phyloP scores from a whole-genome alignment of 495 filamentous ascomycete species.

The Xylaria grammica region DNA sequence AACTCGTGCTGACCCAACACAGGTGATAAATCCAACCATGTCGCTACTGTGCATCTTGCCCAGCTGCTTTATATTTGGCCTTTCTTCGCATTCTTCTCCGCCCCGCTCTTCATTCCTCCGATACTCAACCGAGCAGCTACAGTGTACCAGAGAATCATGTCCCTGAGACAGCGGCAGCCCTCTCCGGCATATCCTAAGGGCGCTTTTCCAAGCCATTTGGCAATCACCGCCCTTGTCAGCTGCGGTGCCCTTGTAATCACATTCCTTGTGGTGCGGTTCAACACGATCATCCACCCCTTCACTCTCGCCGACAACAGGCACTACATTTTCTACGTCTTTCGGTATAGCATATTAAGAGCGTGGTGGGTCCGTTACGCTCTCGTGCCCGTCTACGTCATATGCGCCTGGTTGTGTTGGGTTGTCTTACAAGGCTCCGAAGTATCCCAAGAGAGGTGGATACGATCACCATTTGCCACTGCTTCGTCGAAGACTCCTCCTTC shows the following conservation, averaged over 20 bases:
- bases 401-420: constrained; percentile 67
- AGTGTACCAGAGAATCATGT: not conserved
- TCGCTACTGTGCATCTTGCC: constrained; percentile 83
- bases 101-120: constrained; percentile 67
- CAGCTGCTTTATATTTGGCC: constrained; percentile 97
- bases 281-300: constrained; percentile 95
- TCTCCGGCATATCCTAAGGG: not conserved
- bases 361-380: constrained; percentile 69
- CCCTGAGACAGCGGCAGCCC: constrained; percentile 22
- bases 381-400: constrained; percentile 59
- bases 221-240: constrained; percentile 24
- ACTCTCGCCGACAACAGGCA: constrained; percentile 96
- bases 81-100: constrained; percentile 86
- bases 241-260: constrained; percentile 50
- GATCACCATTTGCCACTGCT: constrained; percentile 3
- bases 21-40: constrained; percentile 94
- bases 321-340: constrained; percentile 96
- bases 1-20: constrained; percentile 18
- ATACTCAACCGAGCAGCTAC: constrained; percentile 19
- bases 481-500: not conserved
- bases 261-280: constrained; percentile 68
- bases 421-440: constrained; percentile 30
- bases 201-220: not conserved
- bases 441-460: constrained; percentile 13
- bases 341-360: constrained; percentile 73